Evolutionary conservation across 352 stramenopile genomes (phyloP), one percentile per base, ranked within the genome.

Genomic region (Phytophthora colocasiae): DNA sequence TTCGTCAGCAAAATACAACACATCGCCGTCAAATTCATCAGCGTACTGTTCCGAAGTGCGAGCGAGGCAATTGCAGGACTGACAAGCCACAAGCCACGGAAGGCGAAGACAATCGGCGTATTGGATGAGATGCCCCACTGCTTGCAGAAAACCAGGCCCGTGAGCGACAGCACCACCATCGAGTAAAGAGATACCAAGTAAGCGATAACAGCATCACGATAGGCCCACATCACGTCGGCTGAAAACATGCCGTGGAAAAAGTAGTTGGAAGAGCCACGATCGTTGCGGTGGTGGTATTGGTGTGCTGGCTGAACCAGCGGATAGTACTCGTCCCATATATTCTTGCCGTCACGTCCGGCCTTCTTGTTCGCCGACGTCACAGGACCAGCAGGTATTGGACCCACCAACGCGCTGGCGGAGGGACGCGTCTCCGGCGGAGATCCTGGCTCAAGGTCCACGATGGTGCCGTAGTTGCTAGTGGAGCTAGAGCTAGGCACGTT

Each of bases 291-390:
- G 66, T 93, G 81, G 58, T 93, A 92, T 73, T 92, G 81, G 65
- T 91, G 83, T 34, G 86, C 69, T 6, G 88, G 86, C 69, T 96
- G 88, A 50, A 96, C 84, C 45, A 96, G 86, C 57, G 88, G 88
- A 57, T 96, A 96, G 66, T 95, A 92, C 71, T 96, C 88, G 39
- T 96, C 88, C 88, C 88, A 96, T 24, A 96, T 96, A 55, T 84
- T 83, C 59, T 82, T 87, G 43, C 65, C 66, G 43, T 72, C 70
- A 32, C 66, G 60, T 0, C 46, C 69, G 54, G 51, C 15, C 53
- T 69, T 67, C 54, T 75, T 78, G 50, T 31, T 29, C 0, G 22
- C 32, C 3, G 57, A 43, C 22, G 58, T 41, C 17, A 61, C 39
- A 10, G 52, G 36, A 12, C 38, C 69, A 26, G 50, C 9, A 12